A percentile compares a stretch with the other conserved stretches of the same genome.
phyloP scores from a whole-genome alignment of 768 basidiomycete species.

The Suillus bovinus region DNA sequence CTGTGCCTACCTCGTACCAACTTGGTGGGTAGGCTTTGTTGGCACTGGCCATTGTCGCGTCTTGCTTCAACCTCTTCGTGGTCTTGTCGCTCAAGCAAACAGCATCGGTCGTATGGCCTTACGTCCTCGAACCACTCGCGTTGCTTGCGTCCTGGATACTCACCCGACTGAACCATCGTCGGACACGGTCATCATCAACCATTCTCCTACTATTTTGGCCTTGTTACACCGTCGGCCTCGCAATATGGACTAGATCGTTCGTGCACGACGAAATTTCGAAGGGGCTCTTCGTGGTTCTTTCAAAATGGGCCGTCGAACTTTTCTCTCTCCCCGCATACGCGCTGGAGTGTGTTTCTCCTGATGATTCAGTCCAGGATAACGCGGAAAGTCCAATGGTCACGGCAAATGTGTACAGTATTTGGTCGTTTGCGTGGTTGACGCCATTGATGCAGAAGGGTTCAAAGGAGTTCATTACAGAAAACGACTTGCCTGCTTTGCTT shows the following conservation, averaged over 20 bases:
- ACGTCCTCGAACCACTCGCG: conserved; percentile 59
- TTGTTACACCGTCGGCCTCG: conserved; percentile 48
- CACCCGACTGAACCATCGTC: conserved; percentile 69
- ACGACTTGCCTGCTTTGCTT: conserved; percentile 79
- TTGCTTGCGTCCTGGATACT: conserved; percentile 49
- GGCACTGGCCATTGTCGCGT: conserved; percentile 44
- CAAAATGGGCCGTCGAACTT: conserved; percentile 44
- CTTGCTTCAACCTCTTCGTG: conserved; percentile 44
- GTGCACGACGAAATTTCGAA: conserved; percentile 32
- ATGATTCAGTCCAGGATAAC: conserved; percentile 41
- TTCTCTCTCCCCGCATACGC: conserved; percentile 57
- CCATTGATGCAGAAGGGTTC: conserved; percentile 72
- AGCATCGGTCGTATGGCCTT: conserved; percentile 49
- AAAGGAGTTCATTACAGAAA: conserved; percentile 69
- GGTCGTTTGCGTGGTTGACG: conserved; percentile 88
- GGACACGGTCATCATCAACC: conserved; percentile 68
- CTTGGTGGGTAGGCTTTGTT: conserved; percentile 44
- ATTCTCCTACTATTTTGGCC: conserved; percentile 85
- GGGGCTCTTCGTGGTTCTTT: conserved; percentile 36
- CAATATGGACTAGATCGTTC: conserved; percentile 63
- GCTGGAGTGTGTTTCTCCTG: conserved; percentile 73
- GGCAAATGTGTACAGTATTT: conserved; percentile 81
- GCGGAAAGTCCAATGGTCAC: conserved; percentile 70
- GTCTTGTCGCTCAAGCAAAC: conserved; percentile 34
- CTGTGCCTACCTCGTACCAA: neutral